A percentile compares a stretch with the other conserved stretches of the same genome.
Evolutionary conservation across 148 eudicot species (phyloP).

Genomic region (Diospyros kaki): DNA sequence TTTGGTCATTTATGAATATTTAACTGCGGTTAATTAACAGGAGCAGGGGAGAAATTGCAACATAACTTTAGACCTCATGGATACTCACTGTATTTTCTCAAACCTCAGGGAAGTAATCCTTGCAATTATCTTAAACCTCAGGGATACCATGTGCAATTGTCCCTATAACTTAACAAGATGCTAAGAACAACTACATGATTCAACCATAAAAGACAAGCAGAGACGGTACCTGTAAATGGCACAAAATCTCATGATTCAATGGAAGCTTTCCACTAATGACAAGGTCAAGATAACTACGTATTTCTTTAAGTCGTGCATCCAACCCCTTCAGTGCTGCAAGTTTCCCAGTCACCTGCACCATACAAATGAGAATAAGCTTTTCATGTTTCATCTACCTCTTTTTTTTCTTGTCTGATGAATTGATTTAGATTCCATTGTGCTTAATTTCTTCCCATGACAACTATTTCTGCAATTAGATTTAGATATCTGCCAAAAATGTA

Average conservation of each 20-base stretch:
- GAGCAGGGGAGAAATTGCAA: too few species aligned
- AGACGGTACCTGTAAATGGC: constrained; percentile 77
- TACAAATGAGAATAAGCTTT: neutral
- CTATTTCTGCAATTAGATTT: neutral
- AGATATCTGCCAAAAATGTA: neutral
- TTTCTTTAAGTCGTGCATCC: constrained; percentile 83
- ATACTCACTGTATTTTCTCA: too few species aligned
- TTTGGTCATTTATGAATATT: too few species aligned
- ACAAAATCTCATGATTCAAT: constrained; percentile 87
- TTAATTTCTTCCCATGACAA: neutral
- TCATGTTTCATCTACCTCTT: neutral
- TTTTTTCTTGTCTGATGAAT: neutral
- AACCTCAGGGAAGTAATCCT: too few species aligned
- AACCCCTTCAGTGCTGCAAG: constrained; percentile 93
- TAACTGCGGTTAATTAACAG: too few species aligned
- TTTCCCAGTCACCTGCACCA: constrained; percentile 79
- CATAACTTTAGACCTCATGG: too few species aligned
- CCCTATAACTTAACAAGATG: neutral
- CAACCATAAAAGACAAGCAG: neutral
- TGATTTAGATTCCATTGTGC: neutral
- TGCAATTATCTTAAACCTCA: too few species aligned
- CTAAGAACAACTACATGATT: neutral
- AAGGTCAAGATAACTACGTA: constrained; percentile 86
- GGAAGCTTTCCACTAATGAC: constrained; percentile 84
- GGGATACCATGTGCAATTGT: too few species aligned